A percentile compares a stretch with the other conserved stretches of the same genome.
Evolutionary conservation across 108 stramenopile genomes (phyloP).

Genomic region (Conticribra guillardii): DNA sequence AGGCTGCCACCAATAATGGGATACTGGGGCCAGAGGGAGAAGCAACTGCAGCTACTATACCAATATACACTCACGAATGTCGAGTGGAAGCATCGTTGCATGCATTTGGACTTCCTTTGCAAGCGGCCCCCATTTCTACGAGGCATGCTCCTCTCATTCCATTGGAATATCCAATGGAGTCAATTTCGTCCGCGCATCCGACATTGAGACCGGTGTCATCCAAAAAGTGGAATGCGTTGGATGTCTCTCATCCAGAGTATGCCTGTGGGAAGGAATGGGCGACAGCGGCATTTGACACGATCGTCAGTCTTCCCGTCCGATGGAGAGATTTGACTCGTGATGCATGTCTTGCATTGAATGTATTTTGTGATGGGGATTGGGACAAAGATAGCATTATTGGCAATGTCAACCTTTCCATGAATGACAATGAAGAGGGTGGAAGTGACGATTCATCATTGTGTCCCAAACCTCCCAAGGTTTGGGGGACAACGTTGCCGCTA

Average conservation of each 20-base stretch:
- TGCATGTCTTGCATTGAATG: constrained; percentile 63
- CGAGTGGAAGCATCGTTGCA: constrained; percentile 40
- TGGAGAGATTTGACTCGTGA: constrained; percentile 87
- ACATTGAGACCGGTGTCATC: too few species aligned
- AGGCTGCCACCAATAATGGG: background rate
- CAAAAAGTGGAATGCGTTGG: background rate
- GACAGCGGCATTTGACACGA: constrained; percentile 19
- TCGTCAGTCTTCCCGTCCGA: constrained; percentile 62
- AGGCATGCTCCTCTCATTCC: constrained; percentile 21
- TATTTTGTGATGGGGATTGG: constrained; percentile 43
- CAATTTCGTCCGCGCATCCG: background rate
- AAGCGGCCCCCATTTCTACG: constrained; percentile 31
- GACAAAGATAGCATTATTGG: background rate
- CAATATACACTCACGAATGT: constrained; percentile 19
- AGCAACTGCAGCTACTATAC: background rate
- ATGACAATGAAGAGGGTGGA: background rate
- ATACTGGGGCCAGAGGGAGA: background rate
- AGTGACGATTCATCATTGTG: background rate
- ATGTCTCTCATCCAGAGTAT: constrained; percentile 2
- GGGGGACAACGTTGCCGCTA: constrained; percentile 46
- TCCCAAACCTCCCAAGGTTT: constrained; percentile 12
- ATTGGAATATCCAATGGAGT: background rate
- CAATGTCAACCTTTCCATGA: background rate
- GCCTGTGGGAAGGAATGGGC: constrained; percentile 13
- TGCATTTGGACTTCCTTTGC: constrained; percentile 26